phyloP scores from a whole-genome alignment of 1,284 basidiomycete genomes.

The Tilletia horrida region DNA sequence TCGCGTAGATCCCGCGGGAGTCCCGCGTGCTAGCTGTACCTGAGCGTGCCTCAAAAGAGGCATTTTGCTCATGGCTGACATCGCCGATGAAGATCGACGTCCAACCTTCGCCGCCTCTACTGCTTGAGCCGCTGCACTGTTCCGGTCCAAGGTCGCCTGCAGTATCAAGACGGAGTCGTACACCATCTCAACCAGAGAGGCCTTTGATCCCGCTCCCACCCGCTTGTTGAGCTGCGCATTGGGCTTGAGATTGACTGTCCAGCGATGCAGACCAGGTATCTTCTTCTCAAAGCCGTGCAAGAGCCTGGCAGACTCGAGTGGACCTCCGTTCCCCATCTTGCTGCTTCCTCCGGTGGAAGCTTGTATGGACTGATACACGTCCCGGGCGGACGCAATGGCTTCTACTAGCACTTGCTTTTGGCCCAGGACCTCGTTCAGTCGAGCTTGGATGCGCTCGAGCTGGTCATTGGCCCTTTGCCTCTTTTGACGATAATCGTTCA shows the following conservation, averaged over 20 bases:
- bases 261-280: conserved; percentile 43
- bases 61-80: not conserved
- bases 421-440: conserved; percentile 38
- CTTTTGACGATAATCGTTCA: conserved; percentile 1
- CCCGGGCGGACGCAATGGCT: conserved; percentile 40
- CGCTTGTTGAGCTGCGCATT: conserved; percentile 20
- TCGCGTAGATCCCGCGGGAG: not conserved
- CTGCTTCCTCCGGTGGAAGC: conserved; percentile 41
- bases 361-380: conserved; percentile 48
- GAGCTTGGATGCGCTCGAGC: conserved; percentile 33
- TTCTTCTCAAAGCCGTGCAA: conserved; percentile 36
- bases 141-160: conserved; percentile 27
- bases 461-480: conserved; percentile 27
- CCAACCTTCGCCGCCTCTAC: no score
- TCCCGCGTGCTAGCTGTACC: not conserved
- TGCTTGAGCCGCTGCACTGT: no score
- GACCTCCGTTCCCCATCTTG: no score
- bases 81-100: no score
- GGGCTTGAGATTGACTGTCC: conserved; percentile 20
- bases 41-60: not conserved
- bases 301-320: conserved; percentile 39
- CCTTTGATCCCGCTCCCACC: not conserved
- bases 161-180: conserved; percentile 37
- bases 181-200: conserved; percentile 5
- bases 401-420: conserved; percentile 41